These are phyloP conservation scores for Trametes elegans DNA, from an alignment of 768 basidiomycete genomes.

Conservation along the genomic window DNA sequence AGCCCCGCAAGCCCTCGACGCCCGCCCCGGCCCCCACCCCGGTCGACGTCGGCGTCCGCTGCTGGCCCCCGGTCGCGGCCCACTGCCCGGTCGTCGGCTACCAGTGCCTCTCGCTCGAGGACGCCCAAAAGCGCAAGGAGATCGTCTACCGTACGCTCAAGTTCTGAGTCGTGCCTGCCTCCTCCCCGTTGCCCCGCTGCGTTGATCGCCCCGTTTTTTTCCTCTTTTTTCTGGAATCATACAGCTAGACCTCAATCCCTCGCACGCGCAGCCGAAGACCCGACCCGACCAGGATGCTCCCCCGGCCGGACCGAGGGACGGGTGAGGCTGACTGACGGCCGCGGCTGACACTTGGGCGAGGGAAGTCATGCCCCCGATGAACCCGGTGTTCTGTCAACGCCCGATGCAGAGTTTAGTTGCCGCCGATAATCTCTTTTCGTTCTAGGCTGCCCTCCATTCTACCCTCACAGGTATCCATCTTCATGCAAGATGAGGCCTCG, in stretches of 20 bases:
- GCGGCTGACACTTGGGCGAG: conserved; percentile 1
- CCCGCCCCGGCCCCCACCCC: no score
- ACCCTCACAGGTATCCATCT: background rate
- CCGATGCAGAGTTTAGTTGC: background rate
- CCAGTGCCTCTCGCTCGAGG: background rate
- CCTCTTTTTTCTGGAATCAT: background rate
- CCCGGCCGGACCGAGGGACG: background rate
- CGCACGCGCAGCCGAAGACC: conserved; percentile 5
- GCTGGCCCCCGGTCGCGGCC: conserved; percentile 1
- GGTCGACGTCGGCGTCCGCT: background rate
- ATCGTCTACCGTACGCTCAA: conserved; percentile 4
- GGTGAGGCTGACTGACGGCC: conserved; percentile 6
- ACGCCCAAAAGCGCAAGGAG: conserved; percentile 14
- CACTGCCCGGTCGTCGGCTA: conserved; percentile 29
- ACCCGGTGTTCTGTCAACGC: conserved; percentile 1
- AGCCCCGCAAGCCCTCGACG: no score
- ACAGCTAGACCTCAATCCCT: background rate
- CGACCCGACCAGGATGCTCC: background rate
- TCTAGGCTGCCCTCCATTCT: background rate
- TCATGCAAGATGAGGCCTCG: no score
- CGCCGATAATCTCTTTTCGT: background rate
- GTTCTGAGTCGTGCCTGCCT: conserved; percentile 13
- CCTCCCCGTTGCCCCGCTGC: conserved; percentile 15
- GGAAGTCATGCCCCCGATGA: conserved; percentile 2
- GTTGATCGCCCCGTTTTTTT: background rate